Evolutionary conservation across 768 basidiomycete species (phyloP).

Genomic region (Terana coerulea): DNA sequence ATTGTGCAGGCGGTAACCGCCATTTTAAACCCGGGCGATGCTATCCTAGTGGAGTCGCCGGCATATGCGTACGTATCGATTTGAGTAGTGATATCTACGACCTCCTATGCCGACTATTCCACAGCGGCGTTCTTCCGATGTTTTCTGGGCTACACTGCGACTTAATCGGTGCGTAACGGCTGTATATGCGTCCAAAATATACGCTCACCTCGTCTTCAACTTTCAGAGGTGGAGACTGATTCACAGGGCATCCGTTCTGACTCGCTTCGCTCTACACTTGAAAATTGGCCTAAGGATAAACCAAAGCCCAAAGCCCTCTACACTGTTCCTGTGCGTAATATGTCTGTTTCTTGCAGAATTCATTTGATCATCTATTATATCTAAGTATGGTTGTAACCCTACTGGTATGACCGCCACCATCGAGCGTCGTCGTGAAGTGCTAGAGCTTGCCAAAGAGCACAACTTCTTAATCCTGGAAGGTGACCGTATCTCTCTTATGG

Average conservation of each 20-base stretch:
- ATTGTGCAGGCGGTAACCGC: constrained; percentile 57
- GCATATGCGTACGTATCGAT: constrained; percentile 59
- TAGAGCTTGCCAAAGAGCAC: constrained; percentile 67
- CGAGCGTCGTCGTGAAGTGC: constrained; percentile 66
- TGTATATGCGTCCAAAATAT: neutral
- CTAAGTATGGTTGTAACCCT: constrained; percentile 81
- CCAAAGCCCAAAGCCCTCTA: constrained; percentile 77
- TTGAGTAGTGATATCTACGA: constrained; percentile 11
- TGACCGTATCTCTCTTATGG: constrained; percentile 22
- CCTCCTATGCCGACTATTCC: neutral
- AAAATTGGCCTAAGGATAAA: constrained; percentile 70
- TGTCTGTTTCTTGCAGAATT: constrained; percentile 5
- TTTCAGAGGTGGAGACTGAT: constrained; percentile 75
- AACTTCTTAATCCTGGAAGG: constrained; percentile 86
- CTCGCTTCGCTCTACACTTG: constrained; percentile 59
- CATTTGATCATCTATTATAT: neutral
- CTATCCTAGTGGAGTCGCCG: constrained; percentile 78
- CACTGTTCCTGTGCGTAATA: constrained; percentile 60
- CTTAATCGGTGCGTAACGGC: constrained; percentile 44
- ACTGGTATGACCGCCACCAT: constrained; percentile 75
- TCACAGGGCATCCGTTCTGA: constrained; percentile 60
- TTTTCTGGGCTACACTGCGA: constrained; percentile 54
- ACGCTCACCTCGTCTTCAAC: constrained; percentile 1
- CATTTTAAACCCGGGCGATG: constrained; percentile 75
- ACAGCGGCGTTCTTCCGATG: constrained; percentile 64